These are phyloP conservation scores for Lodderomyces beijingensis DNA, from an alignment of 1,139 yeast genomes.

Conservation along the genomic window DNA sequence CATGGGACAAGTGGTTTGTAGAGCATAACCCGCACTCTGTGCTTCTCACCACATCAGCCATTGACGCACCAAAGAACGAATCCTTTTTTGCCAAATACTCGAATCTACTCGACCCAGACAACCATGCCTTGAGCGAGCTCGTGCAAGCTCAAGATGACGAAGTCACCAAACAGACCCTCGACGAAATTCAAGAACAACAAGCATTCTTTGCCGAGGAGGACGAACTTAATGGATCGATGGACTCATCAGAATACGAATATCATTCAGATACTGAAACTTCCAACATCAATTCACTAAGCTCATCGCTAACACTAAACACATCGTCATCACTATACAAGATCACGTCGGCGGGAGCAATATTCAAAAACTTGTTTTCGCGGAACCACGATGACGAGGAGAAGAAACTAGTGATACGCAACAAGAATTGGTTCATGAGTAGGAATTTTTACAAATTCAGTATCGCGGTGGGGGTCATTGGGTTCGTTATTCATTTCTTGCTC, in stretches of 20 bases:
- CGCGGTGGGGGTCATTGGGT: constrained; percentile 41
- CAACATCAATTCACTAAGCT: constrained; percentile 28
- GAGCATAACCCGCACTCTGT: constrained; percentile 27
- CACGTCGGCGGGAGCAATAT: constrained; percentile 28
- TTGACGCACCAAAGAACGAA: constrained; percentile 1
- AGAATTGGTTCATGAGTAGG: constrained; percentile 10
- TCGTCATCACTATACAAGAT: constrained; percentile 30
- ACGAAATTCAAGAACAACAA: constrained; percentile 18
- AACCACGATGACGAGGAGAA: constrained; percentile 10
- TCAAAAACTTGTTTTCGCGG: constrained; percentile 25
- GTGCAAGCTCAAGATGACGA: constrained; percentile 30
- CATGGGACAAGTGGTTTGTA: constrained; percentile 35
- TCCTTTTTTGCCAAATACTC: constrained; percentile 4
- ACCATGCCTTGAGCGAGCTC: constrained; percentile 12
- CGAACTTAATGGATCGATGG: constrained; percentile 13
- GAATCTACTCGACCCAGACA: constrained; percentile 6
- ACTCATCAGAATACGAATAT: constrained; percentile 9
- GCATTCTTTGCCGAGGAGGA: constrained; percentile 23
- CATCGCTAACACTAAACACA: constrained; percentile 33
- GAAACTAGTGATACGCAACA: not conserved
- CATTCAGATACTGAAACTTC: constrained; percentile 14
- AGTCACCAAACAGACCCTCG: constrained; percentile 20
- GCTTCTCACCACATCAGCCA: constrained; percentile 20
- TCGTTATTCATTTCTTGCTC: constrained; percentile 33
- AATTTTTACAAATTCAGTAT: constrained; percentile 32